Evolutionary conservation across 2,329 filamentous ascomycete genomes (phyloP), one percentile per base, ranked within the genome.

Genomic region (Fusarium agapanthi): DNA sequence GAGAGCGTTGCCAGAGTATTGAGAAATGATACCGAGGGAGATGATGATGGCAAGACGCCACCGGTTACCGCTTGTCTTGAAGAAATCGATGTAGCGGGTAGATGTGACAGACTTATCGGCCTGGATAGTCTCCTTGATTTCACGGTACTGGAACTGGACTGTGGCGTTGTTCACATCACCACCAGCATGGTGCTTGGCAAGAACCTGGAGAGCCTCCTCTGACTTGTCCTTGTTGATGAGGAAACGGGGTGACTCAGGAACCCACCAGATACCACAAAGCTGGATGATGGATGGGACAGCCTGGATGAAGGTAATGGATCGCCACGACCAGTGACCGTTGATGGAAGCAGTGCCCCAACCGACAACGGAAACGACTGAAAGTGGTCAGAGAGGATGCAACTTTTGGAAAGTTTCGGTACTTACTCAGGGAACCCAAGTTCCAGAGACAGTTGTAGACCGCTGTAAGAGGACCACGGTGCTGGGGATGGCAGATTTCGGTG

Each of bases 231-330:
- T 90, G 76, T 87, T 85, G 73, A 92, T 85, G 20, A 93, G 86
- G 83, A 86, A 93, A 70, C 91, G 86, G 1, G 91, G 91, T 1
- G 88, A 90, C 80, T 93, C 91, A 10, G 91, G 91, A n/a, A 92
- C 83, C 81, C 84, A 89, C 82, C 88, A 92, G 79, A 93, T 90
- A 75, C 90, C 90, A n/a, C 81, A 60, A 44, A 92, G 83, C 82
- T 92, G 90, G 61, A 92, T 83, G 18, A 90, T 71, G 1, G 89
- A 90, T 0, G 90, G 90, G 2, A 89, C 78, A 37, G 88, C 85
- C 81, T 93, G 91, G 18, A 92, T 82, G n/a, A 92, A 83, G 14
- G 88, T 89, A 56, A 91, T 90, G 41, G 88, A 88, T 55, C 90
- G 85, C 91, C 91, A 93, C 6, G 88, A 89, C 90, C 90, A 92